Evolutionary conservation across 352 stramenopile genomes (phyloP).

Genomic region (Phytophthora pseudosyringae): DNA sequence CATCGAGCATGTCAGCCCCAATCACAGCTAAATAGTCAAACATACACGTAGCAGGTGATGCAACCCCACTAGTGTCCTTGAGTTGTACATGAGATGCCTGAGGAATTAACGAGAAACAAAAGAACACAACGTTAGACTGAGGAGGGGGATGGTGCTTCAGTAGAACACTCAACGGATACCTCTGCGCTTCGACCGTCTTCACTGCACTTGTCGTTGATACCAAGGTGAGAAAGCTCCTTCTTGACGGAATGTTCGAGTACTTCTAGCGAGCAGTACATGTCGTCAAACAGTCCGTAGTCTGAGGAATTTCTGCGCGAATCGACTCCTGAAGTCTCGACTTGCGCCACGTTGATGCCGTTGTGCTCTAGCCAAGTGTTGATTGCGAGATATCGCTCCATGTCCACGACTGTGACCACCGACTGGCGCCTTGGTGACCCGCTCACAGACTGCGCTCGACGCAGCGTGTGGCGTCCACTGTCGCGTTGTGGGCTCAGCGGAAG

Average conservation of each 20-base stretch:
- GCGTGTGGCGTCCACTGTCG: slow-evolving; percentile 17
- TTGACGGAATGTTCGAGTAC: slow-evolving; percentile 46
- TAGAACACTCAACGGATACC: not conserved
- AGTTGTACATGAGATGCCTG: slow-evolving; percentile 7
- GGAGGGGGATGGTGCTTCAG: too few relatives aligned
- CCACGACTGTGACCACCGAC: slow-evolving; percentile 34
- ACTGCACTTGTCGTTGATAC: not conserved
- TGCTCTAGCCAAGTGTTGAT: slow-evolving; percentile 52
- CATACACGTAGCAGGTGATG: slow-evolving; percentile 34
- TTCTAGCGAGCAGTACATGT: slow-evolving; percentile 54
- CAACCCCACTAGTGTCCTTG: not conserved
- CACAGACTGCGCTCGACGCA: slow-evolving; percentile 12
- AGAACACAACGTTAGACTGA: too few relatives aligned
- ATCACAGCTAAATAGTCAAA: slow-evolving; percentile 63
- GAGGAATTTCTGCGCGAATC: slow-evolving; percentile 8
- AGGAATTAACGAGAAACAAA: not conserved
- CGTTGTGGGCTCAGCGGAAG: slow-evolving; percentile 1
- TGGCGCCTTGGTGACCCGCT: slow-evolving; percentile 16
- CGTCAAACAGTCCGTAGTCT: slow-evolving; percentile 43
- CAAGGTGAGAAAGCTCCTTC: slow-evolving; percentile 41
- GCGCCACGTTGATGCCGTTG: slow-evolving; percentile 46
- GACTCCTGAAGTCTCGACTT: slow-evolving; percentile 8
- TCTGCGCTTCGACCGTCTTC: slow-evolving; percentile 2
- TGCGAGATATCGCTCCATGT: slow-evolving; percentile 55
- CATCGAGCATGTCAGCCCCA: slow-evolving; percentile 49